Conservation (phyloP, 2,329 filamentous ascomycete species). For the Monilinia fructigena region DNA sequence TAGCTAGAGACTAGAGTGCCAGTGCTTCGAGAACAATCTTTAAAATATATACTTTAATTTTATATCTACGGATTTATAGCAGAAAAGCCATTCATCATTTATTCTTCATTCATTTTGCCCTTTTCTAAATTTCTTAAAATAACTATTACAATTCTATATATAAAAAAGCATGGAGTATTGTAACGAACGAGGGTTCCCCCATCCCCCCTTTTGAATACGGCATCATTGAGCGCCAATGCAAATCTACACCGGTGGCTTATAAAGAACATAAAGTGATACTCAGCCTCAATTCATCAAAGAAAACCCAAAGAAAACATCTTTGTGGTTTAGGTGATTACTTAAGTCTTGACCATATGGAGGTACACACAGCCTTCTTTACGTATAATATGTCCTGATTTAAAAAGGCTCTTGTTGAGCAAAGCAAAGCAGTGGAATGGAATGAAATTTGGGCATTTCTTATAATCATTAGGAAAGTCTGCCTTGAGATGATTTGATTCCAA, state of each 20-base stretch:
- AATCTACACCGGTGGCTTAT: constrained; percentile 14
- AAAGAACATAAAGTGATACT: constrained; percentile 3
- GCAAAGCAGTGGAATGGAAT: not conserved
- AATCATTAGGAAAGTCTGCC: constrained; percentile 1
- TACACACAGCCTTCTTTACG: constrained; percentile 16
- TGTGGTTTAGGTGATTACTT: not conserved
- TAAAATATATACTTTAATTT: too few relatives aligned
- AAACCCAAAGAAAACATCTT: not conserved
- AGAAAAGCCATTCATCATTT: too few relatives aligned
- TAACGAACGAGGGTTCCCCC: not conserved
- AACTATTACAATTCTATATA: not conserved
- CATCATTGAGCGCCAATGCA: not conserved
- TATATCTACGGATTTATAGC: not conserved
- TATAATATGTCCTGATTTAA: not conserved
- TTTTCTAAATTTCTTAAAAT: not conserved
- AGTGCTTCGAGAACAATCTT: too few relatives aligned
- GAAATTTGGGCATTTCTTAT: not conserved
- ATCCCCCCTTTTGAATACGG: not conserved
- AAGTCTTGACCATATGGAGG: not conserved
- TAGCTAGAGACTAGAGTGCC: too few relatives aligned
- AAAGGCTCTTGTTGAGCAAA: not conserved
- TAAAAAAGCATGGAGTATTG: not conserved
- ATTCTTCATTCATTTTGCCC: not conserved
- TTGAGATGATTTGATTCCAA: constrained; percentile 13
- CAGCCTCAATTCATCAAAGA: constrained; percentile 13